Conservation (phyloP, 305 asterid genomes). For the Solanum hybrid region DNA sequence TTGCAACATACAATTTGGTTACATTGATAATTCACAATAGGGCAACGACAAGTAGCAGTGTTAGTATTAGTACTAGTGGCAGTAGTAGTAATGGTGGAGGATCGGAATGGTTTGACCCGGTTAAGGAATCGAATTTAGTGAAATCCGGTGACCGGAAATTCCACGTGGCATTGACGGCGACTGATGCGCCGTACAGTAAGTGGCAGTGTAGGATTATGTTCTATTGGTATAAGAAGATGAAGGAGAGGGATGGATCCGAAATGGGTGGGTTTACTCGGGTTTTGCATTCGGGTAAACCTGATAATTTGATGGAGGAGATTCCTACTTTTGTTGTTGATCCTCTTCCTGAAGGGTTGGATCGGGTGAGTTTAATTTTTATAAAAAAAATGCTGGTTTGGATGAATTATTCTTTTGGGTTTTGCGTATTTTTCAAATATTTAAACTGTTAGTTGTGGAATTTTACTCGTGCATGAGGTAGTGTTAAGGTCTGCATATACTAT, state of each 20-base stretch:
- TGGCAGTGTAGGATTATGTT: constrained; percentile 97
- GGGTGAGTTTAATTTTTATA: constrained; percentile 34
- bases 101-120: constrained; percentile 1
- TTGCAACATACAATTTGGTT: constrained; percentile 15
- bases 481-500: neutral
- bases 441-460: neutral
- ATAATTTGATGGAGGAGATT: constrained; percentile 83
- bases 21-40: constrained; percentile 9
- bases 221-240: constrained; percentile 89
- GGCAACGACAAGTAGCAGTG: neutral
- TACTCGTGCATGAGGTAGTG: neutral
- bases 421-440: neutral
- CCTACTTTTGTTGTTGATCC: constrained; percentile 86
- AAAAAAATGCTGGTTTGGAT: neutral
- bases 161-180: constrained; percentile 59
- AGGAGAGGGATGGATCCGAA: constrained; percentile 61
- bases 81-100: neutral
- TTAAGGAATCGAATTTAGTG: neutral
- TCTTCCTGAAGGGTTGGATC: constrained; percentile 87
- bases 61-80: neutral
- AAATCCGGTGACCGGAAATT: neutral
- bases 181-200: constrained; percentile 80
- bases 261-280: constrained; percentile 96
- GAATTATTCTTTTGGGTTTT: neutral
- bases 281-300: constrained; percentile 81